Percentiles rank a stretch among this genome's conserved stretches.
phyloP scores from a whole-genome alignment of 352 stramenopile genomes.

The Phytophthora tentaculata region DNA sequence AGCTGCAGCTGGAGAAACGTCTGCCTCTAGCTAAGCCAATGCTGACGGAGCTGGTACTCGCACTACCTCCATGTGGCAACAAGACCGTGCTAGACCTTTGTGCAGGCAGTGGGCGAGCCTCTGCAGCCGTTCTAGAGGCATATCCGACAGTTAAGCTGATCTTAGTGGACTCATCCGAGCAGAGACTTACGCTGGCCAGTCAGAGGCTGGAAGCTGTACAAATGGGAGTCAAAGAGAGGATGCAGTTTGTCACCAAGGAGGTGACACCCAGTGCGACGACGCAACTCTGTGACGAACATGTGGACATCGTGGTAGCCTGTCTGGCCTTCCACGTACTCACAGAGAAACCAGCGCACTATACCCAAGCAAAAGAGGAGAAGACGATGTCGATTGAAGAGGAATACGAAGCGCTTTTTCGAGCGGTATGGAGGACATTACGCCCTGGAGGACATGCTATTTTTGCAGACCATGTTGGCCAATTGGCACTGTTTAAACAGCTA shows the following conservation, averaged over 20 bases:
- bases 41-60: constrained; percentile 64
- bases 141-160: constrained; percentile 66
- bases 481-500: constrained; percentile 70
- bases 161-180: constrained; percentile 62
- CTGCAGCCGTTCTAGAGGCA: constrained; percentile 55
- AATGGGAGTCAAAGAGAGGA: neutral
- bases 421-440: constrained; percentile 55
- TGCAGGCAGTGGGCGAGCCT: constrained; percentile 65
- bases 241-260: constrained; percentile 32
- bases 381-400: constrained; percentile 27
- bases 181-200: constrained; percentile 61
- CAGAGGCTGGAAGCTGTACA: constrained; percentile 42
- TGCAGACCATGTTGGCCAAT: constrained; percentile 76
- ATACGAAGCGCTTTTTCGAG: constrained; percentile 67
- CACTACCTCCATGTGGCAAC: constrained; percentile 64
- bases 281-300: constrained; percentile 30
- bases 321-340: constrained; percentile 75
- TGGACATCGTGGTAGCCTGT: constrained; percentile 69
- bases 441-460: constrained; percentile 73
- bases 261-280: constrained; percentile 28
- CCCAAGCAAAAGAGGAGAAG: neutral
- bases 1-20: constrained; percentile 64
- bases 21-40: constrained; percentile 68
- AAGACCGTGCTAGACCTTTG: constrained; percentile 73
- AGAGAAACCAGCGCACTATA: constrained; percentile 63